Conservation (phyloP, 169 alveolate species). For the Besnoitia besnoiti region DNA sequence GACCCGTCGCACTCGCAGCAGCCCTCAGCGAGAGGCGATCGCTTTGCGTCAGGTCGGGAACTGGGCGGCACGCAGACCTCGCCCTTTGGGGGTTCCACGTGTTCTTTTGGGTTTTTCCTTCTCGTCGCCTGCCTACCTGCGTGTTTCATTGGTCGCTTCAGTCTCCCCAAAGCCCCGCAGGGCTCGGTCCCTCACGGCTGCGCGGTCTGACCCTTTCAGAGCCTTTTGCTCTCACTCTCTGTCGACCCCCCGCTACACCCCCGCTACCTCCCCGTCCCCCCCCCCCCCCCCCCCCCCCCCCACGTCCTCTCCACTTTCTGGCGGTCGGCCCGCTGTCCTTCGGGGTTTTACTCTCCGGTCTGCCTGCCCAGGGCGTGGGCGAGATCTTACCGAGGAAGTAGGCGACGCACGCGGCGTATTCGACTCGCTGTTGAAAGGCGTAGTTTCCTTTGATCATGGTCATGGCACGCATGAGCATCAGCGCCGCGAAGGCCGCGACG, state of each 20-base stretch:
- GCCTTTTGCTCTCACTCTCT: not conserved
- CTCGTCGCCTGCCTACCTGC: no score
- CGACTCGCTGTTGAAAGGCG: constrained; percentile 40
- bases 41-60: no score
- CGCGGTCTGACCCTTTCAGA: no score
- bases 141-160: no score
- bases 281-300: not conserved
- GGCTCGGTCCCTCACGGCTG: no score
- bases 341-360: not conserved
- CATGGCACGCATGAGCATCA: constrained; percentile 57
- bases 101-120: no score
- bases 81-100: no score
- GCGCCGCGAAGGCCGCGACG: constrained; percentile 49
- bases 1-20: no score
- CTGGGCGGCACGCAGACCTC: no score
- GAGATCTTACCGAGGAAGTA: constrained; percentile 38
- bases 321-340: not conserved
- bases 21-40: no score
- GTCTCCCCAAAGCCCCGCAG: no score
- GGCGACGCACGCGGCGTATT: constrained; percentile 45
- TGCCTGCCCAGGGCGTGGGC: not conserved
- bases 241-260: not conserved
- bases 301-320: not conserved
- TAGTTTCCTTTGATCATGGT: constrained; percentile 51
- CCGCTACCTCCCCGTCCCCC: not conserved